phyloP scores from a whole-genome alignment of 441 rosid genomes.

The Heliophila coronopifolia region DNA sequence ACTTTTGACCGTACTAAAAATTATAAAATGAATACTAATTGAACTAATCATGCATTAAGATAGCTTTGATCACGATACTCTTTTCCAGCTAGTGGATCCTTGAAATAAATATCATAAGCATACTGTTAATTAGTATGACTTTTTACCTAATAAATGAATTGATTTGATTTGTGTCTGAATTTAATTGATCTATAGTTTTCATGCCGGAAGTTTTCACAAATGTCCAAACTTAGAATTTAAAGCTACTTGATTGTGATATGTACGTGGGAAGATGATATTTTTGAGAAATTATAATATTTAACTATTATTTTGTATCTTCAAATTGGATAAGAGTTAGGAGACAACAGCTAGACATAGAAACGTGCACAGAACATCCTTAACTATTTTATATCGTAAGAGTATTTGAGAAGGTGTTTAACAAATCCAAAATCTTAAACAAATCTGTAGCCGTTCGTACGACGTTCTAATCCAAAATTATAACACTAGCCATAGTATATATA shows the following conservation, averaged over 20 bases:
- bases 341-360: slow-evolving; percentile 21
- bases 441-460: neutral
- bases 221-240: slow-evolving; percentile 1
- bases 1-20: neutral
- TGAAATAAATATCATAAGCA: neutral
- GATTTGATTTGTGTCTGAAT: neutral
- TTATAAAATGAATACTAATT: neutral
- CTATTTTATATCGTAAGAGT: neutral
- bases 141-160: neutral
- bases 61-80: neutral
- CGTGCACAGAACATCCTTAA: slow-evolving; percentile 20
- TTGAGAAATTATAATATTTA: slow-evolving; percentile 4
- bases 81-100: neutral
- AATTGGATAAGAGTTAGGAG: slow-evolving; percentile 14
- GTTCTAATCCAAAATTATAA: neutral
- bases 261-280: too few species aligned
- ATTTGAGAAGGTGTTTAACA: neutral
- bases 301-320: slow-evolving; percentile 8
- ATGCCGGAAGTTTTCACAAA: neutral
- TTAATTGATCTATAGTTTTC: neutral
- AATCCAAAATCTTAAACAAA: neutral
- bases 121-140: neutral
- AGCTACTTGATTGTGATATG: slow-evolving; percentile 6
- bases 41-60: neutral
- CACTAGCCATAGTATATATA: neutral